Percentiles rank a stretch among this genome's conserved stretches.
Conservation (phyloP, 768 basidiomycete genomes). For the Suillus variegatus region DNA sequence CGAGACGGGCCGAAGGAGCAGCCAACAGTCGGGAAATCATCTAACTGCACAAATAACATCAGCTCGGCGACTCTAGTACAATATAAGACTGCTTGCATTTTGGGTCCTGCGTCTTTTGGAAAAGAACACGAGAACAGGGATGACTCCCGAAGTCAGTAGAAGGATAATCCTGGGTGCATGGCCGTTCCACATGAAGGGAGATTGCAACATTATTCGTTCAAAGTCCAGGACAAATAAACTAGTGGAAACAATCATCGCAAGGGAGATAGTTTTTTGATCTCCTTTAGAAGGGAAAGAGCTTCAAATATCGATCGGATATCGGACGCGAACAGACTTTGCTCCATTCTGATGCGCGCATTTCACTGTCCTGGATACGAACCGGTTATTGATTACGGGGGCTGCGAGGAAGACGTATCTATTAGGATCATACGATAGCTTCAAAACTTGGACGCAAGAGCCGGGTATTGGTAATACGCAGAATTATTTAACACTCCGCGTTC, state of each 20-base stretch:
- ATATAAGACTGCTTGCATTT: background rate
- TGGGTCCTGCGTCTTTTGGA: background rate
- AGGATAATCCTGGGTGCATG: background rate
- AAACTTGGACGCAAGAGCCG: background rate
- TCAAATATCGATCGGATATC: background rate
- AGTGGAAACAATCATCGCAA: background rate
- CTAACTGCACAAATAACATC: constrained; percentile 15
- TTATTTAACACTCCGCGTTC: too few relatives aligned
- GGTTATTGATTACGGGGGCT: background rate
- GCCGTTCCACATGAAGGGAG: background rate
- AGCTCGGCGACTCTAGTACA: background rate
- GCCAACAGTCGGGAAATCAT: constrained; percentile 33
- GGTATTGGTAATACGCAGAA: background rate
- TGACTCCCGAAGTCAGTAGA: background rate
- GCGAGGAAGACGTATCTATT: background rate
- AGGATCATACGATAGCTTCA: background rate
- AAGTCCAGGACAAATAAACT: background rate
- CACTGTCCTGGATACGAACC: background rate
- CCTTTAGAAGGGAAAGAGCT: background rate
- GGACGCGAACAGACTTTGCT: background rate
- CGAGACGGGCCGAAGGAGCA: constrained; percentile 19
- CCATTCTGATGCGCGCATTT: background rate
- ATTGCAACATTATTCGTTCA: background rate
- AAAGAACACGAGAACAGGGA: background rate
- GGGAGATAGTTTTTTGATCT: background rate